phyloP scores from a whole-genome alignment of 176 grass and related monocot genomes.

The Otatea glauca region DNA sequence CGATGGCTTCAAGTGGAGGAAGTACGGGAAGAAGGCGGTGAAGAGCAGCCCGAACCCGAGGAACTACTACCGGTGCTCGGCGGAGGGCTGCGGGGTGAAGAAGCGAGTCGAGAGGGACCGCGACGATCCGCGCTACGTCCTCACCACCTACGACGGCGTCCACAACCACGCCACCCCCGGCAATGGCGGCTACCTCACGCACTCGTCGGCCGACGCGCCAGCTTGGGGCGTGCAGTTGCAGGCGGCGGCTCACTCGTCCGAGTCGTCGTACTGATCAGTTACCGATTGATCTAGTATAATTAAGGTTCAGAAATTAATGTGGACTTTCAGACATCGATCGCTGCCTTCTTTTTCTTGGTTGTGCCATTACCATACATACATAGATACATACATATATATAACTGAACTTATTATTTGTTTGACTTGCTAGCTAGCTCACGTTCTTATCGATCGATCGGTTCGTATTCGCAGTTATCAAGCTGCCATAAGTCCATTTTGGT shows the following conservation, averaged over 20 bases:
- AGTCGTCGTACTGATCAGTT: slow-evolving; percentile 31
- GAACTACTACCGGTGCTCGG: slow-evolving; percentile 89
- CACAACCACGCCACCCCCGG: slow-evolving; percentile 76
- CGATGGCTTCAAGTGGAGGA: slow-evolving; percentile 98
- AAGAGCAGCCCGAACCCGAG: slow-evolving; percentile 97
- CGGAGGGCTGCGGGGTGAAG: slow-evolving; percentile 77
- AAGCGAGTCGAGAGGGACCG: slow-evolving; percentile 86
- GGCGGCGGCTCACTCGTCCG: slow-evolving; percentile 45
- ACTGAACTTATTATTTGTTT: background rate
- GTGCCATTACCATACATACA: background rate
- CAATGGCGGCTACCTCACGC: background rate
- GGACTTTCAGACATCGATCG: background rate
- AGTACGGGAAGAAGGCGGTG: slow-evolving; percentile 95
- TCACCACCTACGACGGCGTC: slow-evolving; percentile 92
- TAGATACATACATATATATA: background rate
- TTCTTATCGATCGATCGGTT: background rate
- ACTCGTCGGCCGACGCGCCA: background rate
- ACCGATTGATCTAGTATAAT: background rate
- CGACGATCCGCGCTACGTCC: slow-evolving; percentile 66
- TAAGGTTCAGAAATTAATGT: slow-evolving; percentile 3
- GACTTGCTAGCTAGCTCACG: background rate
- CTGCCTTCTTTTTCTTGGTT: background rate
- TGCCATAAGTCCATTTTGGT: background rate
- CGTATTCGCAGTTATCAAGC: too few species aligned
- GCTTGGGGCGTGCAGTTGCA: slow-evolving; percentile 17